These are phyloP conservation scores for Yamadazyma akitaensis DNA, from an alignment of 805 yeast species.

Conservation along the genomic window DNA sequence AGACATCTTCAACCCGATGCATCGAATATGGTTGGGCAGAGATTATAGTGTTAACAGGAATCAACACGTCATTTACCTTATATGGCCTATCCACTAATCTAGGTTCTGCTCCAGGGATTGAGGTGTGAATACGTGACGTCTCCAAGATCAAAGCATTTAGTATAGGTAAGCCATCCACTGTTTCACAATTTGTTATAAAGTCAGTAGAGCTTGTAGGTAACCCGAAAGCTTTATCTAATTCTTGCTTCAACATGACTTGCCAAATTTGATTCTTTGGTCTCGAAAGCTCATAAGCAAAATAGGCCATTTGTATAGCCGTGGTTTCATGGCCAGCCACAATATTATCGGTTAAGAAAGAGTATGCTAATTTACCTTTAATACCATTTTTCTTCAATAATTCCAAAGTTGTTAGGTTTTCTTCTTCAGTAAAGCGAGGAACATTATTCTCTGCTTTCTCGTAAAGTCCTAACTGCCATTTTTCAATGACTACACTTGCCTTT, in stretches of 20 bases:
- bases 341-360: slow-evolving; percentile 52
- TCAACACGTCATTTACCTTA: slow-evolving; percentile 16
- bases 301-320: slow-evolving; percentile 63
- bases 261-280: slow-evolving; percentile 42
- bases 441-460: slow-evolving; percentile 34
- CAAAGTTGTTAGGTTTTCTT: slow-evolving; percentile 28
- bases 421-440: slow-evolving; percentile 18
- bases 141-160: slow-evolving; percentile 63
- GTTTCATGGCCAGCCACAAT: slow-evolving; percentile 79
- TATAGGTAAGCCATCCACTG: slow-evolving; percentile 53
- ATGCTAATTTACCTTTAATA: slow-evolving; percentile 30
- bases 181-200: slow-evolving; percentile 29
- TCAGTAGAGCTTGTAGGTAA: slow-evolving; percentile 17
- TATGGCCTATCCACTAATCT: slow-evolving; percentile 40
- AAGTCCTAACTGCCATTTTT: slow-evolving; percentile 44
- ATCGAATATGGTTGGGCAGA: slow-evolving; percentile 66
- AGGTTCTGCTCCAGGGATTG: slow-evolving; percentile 76
- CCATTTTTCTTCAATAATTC: slow-evolving; percentile 34
- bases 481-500: slow-evolving; percentile 37
- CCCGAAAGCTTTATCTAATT: slow-evolving; percentile 40
- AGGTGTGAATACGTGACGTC: slow-evolving; percentile 58
- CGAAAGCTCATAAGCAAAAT: slow-evolving; percentile 56
- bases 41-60: slow-evolving; percentile 55
- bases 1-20: slow-evolving; percentile 50
- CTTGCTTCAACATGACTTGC: slow-evolving; percentile 48